phyloP scores from a whole-genome alignment of 83 land plant species.

The Picea abies region DNA sequence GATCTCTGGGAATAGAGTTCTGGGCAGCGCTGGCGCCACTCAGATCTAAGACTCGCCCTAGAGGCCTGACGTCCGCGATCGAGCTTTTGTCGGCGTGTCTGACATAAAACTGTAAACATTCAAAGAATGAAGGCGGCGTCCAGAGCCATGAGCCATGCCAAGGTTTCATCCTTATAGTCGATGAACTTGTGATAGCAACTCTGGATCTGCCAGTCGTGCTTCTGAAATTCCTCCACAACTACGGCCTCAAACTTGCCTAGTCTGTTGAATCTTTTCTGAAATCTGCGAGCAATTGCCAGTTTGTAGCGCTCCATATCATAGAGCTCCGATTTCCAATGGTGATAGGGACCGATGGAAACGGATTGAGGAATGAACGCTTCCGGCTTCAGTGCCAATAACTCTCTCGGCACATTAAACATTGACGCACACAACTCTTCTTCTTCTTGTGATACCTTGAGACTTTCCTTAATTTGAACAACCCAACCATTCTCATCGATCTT shows the following conservation, averaged over 20 bases:
- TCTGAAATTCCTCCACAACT: not conserved
- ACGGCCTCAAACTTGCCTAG: not conserved
- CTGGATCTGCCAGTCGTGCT: not conserved
- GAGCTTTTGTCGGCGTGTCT: no score
- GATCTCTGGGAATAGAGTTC: not conserved
- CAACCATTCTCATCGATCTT: no score
- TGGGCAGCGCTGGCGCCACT: not conserved
- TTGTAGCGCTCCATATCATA: no score
- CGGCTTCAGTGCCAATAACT: no score
- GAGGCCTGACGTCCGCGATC: not conserved
- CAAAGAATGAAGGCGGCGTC: not conserved
- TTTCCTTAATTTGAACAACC: no score
- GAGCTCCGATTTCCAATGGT: no score
- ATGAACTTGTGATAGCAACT: not conserved
- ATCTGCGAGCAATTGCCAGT: not conserved
- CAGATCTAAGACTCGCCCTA: not conserved
- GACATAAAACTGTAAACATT: not conserved
- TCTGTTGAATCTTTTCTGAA: not conserved
- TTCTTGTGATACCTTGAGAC: no score
- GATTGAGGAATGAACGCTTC: no score
- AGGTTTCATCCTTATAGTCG: not conserved
- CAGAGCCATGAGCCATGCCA: not conserved
- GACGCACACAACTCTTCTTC: no score
- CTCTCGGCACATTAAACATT: no score
- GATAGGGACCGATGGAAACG: no score